Evolutionary conservation across 2,329 filamentous ascomycete species (phyloP), one percentile per base, ranked within the genome.

Genomic region (Teratosphaeria zuluensis): DNA sequence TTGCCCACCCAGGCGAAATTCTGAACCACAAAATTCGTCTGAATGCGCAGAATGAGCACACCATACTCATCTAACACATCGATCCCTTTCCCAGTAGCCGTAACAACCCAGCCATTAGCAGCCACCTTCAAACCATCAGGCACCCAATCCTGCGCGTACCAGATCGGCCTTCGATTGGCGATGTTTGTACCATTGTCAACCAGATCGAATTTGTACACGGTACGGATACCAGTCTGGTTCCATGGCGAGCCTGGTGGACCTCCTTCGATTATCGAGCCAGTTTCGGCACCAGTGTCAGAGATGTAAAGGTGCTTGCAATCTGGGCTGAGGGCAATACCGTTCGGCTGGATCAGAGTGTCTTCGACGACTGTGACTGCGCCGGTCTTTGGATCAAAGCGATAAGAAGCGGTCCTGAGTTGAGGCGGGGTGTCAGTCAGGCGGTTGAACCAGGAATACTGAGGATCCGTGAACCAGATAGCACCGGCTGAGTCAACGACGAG

Each of bases 401-500:
- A 80, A 8, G 64, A 69, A n/a, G 67, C 71, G 24, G 61, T 42
- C 19, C 62, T 67, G 52, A 72, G 65, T 55, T 69, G 70, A 3
- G 65, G 72, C n/a, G 70, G 62, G 0, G 73, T 73, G 58, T 75
- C 73, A 28, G 68, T 72, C 21, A 73, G 66, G 14, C 56, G 62
- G 57, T 70, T 72, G 62, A 69, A 73, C 68, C 71, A 76, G 24
- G 65, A 69, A 60, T 76, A 75, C 11, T 64, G 57, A 0, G 76
- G 74, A 62, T 80, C 78, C 1, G 78, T 80, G 68, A 80, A 80
- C 76, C 78, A 80, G 51, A 81, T 69, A 51, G 78, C 74, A 53
- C 76, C 76, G 0, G 73, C 74, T 4, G 67, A 63, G 33, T 76
- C 73, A 51, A 78, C 73, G 56, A 74, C 70, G 6, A 75, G 67